Evolutionary conservation across 441 rosid species (phyloP), one percentile per base, ranked within the genome.

Genomic region (Pelargonium australe): DNA sequence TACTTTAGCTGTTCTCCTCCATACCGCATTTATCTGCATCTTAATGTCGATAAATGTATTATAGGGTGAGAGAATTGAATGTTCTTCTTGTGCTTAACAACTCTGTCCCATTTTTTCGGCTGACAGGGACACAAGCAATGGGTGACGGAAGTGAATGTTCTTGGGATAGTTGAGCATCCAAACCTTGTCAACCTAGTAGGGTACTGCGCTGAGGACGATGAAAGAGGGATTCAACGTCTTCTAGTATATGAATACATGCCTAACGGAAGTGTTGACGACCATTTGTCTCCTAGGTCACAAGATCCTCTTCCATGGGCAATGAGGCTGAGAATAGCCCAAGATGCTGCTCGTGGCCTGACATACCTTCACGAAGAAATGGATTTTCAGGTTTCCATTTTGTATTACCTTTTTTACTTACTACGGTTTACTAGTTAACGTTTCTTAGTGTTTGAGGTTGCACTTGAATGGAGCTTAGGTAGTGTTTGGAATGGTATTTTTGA

Each of bases 301-400:
- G 72, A 76, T 47, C 74, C 86, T 8, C 97, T 94, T 72, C 72
- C 99, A 28, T 91, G 99, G 99, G 71, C 80, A 20, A 79, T 83
- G 80, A 88, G 99, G 75, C 73, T 94, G 79, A 82, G 85, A 81
- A 85, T 94, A 72, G 97, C 99, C 0, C 97, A 86, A 76, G 95
- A 94, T 70, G 83, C 97, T 60, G 99, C 97, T 78, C 92, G 94
- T 4, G 97, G 97, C 69, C 82, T 94, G 75, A 78, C 86, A 7
- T 88, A 89, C 75, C 83, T 94, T 13, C 99, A 94, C 13, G 97
- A 91, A 80, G 86, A 84, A 78, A 89, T 94, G 99, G 86, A 84
- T 51, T 91, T 89, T 83, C 99, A 89, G 91, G 97, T 94, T 75
- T 43, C 62, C 66, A 37, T 37, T 37, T 37, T 37, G 7, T 37